Base-by-base conservation (phyloP, 2,329 filamentous ascomycete species). In the Kalmusia sp. region DNA sequence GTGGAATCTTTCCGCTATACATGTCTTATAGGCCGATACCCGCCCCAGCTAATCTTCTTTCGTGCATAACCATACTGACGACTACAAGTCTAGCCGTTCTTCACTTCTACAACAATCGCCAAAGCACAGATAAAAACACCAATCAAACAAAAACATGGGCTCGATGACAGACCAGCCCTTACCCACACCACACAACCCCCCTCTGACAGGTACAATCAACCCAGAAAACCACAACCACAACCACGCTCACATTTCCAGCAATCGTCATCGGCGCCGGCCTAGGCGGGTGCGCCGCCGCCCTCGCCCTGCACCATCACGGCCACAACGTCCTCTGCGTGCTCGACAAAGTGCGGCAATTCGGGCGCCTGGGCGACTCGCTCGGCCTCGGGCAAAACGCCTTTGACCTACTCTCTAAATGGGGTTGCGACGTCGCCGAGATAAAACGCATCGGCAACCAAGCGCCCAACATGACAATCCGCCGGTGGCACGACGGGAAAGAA, bases 181-280 rank as follows among this genome's bases (percentile, higher is more conserved):
- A 1, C 51, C 47, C 5, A 53, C 59, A 27, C 45, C 50, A 11
- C 59, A 64, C 30, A 47, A 61, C 41, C 58, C 59, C 19, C 61
- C 61, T 11, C 48, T 64, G 2, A 62, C 58, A 51, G 59, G 61
- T 60, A 56, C 19, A 15, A 19, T 27, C 40, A 45, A 8, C n/a
- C 17, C 17, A 30, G 24, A 6, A 44, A 14, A 14, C 25, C 14
- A 21, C n/a, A 28, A 27, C 11, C 14, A 14, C 3, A 34, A 21
- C 9, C 21, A 22, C 12, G 6, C 31, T 43, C 8, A 35, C 25
- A 11, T 17, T 9, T 21, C 1, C 58, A 80, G 80, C 78, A 28
- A 78, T 81, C 24, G 72, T 81, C 19, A 76, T 82, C n/a, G 80
- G 79, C 15, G 79, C 79, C 15, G 79, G 79, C 9, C 75, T 82